Conservation (phyloP, 108 stramenopile genomes). For the Cylindrotheca closterium region DNA sequence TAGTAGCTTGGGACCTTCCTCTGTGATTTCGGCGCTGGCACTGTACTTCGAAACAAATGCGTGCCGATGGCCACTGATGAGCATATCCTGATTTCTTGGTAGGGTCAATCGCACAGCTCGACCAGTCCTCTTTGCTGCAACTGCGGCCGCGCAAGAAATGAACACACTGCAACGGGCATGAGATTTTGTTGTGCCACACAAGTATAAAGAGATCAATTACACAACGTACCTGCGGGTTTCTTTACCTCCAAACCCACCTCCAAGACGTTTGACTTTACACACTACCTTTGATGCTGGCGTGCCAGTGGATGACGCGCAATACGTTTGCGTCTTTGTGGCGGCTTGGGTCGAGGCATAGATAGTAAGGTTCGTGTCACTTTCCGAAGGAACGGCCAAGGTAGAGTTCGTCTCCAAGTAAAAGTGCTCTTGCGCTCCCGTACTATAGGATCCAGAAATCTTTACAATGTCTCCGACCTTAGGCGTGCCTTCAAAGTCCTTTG, state of each 20-base stretch:
- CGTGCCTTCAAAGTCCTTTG: constrained; percentile 9
- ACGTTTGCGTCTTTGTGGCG: constrained; percentile 85
- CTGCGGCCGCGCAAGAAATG: constrained; percentile 80
- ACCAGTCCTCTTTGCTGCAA: constrained; percentile 78
- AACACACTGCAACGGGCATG: constrained; percentile 75
- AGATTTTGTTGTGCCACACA: constrained; percentile 65
- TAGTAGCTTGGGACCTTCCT: constrained; percentile 71
- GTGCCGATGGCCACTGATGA: constrained; percentile 73
- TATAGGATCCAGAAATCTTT: constrained; percentile 66
- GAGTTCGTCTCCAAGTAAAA: constrained; percentile 94
- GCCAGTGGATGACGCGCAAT: constrained; percentile 80
- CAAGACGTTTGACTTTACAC: constrained; percentile 90
- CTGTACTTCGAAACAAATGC: constrained; percentile 84
- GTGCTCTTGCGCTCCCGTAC: constrained; percentile 93
- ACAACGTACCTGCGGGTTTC: constrained; percentile 17
- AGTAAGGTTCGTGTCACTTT: constrained; percentile 79
- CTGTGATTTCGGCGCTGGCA: constrained; percentile 75
- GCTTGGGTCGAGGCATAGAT: constrained; percentile 92
- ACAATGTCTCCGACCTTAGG: constrained; percentile 55
- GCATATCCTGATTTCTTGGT: constrained; percentile 93
- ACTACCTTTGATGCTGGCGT: constrained; percentile 86
- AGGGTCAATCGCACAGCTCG: constrained; percentile 89
- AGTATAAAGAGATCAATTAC: not conserved
- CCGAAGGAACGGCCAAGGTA: constrained; percentile 88
- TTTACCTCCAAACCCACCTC: constrained; percentile 92